These are phyloP conservation scores for Zygotorulaspora sp. DNA, from an alignment of 805 yeast genomes.

Conservation along the genomic window DNA sequence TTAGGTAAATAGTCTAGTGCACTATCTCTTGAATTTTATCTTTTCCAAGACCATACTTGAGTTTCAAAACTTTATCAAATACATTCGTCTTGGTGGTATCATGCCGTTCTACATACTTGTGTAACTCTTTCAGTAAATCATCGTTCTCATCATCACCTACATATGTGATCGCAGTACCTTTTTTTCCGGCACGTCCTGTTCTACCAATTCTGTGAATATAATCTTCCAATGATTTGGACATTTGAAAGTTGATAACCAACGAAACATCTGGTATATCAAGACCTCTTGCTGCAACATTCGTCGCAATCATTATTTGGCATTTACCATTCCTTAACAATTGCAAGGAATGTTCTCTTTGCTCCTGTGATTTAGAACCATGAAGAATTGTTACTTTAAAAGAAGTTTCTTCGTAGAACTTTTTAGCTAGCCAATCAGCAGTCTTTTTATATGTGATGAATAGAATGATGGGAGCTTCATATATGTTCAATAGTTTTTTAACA, in stretches of 20 bases:
- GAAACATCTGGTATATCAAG: slow-evolving; percentile 86
- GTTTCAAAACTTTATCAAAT: slow-evolving; percentile 15
- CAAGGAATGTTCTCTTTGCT: slow-evolving; percentile 76
- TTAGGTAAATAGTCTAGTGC: neutral
- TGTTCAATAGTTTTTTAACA: slow-evolving; percentile 13
- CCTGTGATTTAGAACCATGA: slow-evolving; percentile 87
- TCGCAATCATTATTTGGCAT: slow-evolving; percentile 71
- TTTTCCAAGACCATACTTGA: slow-evolving; percentile 18
- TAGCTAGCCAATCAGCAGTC: slow-evolving; percentile 62
- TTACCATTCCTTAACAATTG: slow-evolving; percentile 50
- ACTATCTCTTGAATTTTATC: slow-evolving; percentile 13
- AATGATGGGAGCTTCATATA: slow-evolving; percentile 56
- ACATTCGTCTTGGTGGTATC: slow-evolving; percentile 18
- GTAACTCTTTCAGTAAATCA: slow-evolving; percentile 44
- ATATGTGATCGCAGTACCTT: slow-evolving; percentile 73
- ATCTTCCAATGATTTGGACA: slow-evolving; percentile 72
- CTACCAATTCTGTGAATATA: slow-evolving; percentile 93
- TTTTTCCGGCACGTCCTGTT: slow-evolving; percentile 90
- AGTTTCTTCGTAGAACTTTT: slow-evolving; percentile 41
- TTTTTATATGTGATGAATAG: slow-evolving; percentile 76
- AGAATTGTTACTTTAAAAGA: slow-evolving; percentile 55
- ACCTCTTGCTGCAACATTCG: slow-evolving; percentile 96
- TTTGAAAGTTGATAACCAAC: slow-evolving; percentile 79
- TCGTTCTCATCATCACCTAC: slow-evolving; percentile 53
- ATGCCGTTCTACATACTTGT: slow-evolving; percentile 37